Conservation (phyloP, 78 protist genomes). For the Dictyostelium capitatum region DNA sequence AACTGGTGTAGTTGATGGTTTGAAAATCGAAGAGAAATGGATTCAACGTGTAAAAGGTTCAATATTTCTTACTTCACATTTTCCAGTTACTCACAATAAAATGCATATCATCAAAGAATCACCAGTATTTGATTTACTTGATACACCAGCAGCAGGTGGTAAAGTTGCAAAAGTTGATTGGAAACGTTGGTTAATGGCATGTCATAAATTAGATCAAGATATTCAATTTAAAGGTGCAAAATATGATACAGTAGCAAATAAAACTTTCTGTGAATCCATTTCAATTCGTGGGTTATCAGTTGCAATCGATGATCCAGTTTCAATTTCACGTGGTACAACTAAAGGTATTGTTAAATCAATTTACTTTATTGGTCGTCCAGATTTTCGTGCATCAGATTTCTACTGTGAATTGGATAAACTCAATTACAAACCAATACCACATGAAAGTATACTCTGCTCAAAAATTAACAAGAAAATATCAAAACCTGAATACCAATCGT, state of each 20-base stretch:
- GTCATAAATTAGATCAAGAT: conserved; percentile 81
- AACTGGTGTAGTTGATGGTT: conserved; percentile 38
- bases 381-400: conserved; percentile 20
- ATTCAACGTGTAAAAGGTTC: conserved; percentile 64
- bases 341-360: conserved; percentile 34
- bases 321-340: background rate
- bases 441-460: background rate
- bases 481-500: background rate
- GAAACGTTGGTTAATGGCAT: conserved; percentile 60
- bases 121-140: conserved; percentile 22
- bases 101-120: conserved; percentile 76
- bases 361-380: conserved; percentile 47
- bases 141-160: conserved; percentile 4
- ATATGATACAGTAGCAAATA: conserved; percentile 19
- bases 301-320: conserved; percentile 6
- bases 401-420: conserved; percentile 1
- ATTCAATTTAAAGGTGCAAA: conserved; percentile 34
- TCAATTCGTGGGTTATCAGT: conserved; percentile 28
- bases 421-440: conserved; percentile 24
- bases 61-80: conserved; percentile 52
- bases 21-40: conserved; percentile 59
- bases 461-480: conserved; percentile 12
- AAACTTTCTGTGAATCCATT: conserved; percentile 37
- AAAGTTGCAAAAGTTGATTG: background rate
- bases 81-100: conserved; percentile 85